Base-by-base conservation (phyloP, 148 eudicot genomes). In the Rhododendron henanense region DNA sequence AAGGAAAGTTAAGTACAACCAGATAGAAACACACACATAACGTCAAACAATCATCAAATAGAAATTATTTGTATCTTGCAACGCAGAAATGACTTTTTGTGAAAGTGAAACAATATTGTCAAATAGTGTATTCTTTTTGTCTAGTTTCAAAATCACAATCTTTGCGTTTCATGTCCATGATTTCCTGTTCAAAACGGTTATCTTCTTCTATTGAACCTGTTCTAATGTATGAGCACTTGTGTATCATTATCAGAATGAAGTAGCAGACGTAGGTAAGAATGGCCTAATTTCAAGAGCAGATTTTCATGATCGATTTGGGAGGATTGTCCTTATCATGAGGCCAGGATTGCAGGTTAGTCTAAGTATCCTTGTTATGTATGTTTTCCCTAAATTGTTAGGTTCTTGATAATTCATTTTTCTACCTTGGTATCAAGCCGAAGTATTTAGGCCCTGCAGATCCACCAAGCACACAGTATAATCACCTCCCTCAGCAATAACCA, bases 291-390 rank as follows among this genome's bases (percentile, higher is more conserved):
- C 94, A 53, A 94, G 91, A 85, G 99, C 98, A 51, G 89, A 93
- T 85, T 97, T 97, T 86, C 94, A 82, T 88, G 99, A 97, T 87
- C 90, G 92, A 78, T 77, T 87, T 59, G 98, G 95, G 51, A 94
- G 99, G 89, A 77, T 90, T 81, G 98, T 97, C 87, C 98, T 97
- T 80, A 91, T 97, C 81, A 93, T 97, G 97, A 97, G 99, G 90
- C 99, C 99, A 18, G 99, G 98, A 79, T 93, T 90, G 90, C 99
- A 96, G 99, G 99, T 94, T 65, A 55, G 61, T 55, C 61, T 55
- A 16, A 14, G 57, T 53, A 10, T 53, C 57, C 57, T 3, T 53
- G 57, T 53, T 2, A 53, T 53, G 57, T 53, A 53, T 53, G 23
- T 55, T 55, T 55, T 16, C 21, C 21, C 21, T 16, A 55, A 55